Conservation (phyloP, 2,329 filamentous ascomycete genomes). For the Daldinia eschscholtzii region DNA sequence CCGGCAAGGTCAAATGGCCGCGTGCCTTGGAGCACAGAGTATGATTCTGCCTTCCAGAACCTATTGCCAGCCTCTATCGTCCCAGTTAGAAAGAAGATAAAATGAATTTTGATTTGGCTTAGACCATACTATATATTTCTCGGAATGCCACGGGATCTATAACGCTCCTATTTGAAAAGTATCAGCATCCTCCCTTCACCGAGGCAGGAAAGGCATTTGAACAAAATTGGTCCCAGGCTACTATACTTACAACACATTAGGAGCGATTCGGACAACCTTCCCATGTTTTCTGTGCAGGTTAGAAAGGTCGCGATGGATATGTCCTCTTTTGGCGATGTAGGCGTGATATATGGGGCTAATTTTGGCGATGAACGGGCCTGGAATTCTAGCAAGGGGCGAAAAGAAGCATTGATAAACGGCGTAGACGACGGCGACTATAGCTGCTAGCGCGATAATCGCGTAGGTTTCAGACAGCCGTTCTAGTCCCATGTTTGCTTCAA, state of each 20-base stretch:
- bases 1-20: conserved; percentile 36
- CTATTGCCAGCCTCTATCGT: background rate
- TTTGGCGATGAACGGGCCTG: background rate
- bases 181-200: background rate
- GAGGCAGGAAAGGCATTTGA: background rate
- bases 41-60: conserved; percentile 22
- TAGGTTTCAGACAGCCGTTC: background rate
- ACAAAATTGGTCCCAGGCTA: no score
- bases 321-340: conserved; percentile 2
- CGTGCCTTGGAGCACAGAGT: conserved; percentile 30
- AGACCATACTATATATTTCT: conserved; percentile 3
- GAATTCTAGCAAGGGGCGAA: conserved; percentile 5
- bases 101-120: background rate
- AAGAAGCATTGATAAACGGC: background rate
- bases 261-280: background rate
- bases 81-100: background rate
- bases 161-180: background rate
- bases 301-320: background rate
- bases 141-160: background rate
- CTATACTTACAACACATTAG: background rate
- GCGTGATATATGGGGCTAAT: background rate
- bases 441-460: background rate
- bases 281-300: background rate
- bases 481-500: background rate
- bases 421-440: background rate